Base-by-base conservation (phyloP, 768 basidiomycete genomes). In the Russula sp. region DNA sequence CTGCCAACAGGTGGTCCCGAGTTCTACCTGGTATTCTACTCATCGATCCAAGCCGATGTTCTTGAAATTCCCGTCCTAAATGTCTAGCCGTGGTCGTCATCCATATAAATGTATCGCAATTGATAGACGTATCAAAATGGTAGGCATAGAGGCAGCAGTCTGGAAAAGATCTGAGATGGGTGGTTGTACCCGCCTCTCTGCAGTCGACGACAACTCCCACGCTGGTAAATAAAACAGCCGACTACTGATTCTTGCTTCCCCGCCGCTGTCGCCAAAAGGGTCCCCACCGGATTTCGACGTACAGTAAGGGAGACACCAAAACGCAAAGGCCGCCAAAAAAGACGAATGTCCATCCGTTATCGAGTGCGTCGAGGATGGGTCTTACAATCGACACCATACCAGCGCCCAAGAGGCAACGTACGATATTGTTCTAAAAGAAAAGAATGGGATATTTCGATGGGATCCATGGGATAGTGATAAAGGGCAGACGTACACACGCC, bases 311-410 rank as follows among this genome's bases (percentile, higher is more conserved):
- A 4, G 78, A 67, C 24, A 78, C 75, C 0, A 81, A 68, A 10
- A 83, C 63, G 58, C 79, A 75, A 36, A 88, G 69, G 5, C 80
- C 80, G 3, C 77, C 80, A n/a, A 89, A 76, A 14, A 89, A 72
- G 32, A 84, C 77, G 69, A 87, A 90, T 3, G 88, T 83, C 86
- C 87, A 90, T 7, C 88, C 88, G 6, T 79, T 68, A 14, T 84
- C 83, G 22, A 91, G 75, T 2, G 77, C 80, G n/a, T 78, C 77
- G 40, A 89, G 74, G 28, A 89, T 80, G 13, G 84, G 72, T 61
- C 89, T 80, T 49, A 90, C 83, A 24, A 86, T 77, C 2, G 89
- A 84, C 8, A 90, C 84, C 38, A 82, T 69, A 0, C 75, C 78
- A 2, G 88, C 89, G 54, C 84, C 84, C 48, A 88, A 66, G 2